phyloP scores from a whole-genome alignment of 2,329 filamentous ascomycete species.

The Coleophoma cylindrospora region DNA sequence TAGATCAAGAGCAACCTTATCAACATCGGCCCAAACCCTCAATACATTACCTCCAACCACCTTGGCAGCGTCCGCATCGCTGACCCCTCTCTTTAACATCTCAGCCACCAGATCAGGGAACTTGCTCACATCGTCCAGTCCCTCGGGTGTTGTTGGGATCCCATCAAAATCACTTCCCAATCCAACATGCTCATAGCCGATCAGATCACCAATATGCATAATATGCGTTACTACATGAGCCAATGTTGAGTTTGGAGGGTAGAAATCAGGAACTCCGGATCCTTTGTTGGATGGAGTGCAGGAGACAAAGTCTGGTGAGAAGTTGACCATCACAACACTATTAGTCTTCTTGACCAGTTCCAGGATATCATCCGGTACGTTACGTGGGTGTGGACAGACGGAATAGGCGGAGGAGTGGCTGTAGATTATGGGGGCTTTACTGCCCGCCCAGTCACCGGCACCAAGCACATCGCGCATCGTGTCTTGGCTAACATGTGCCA shows the following conservation, averaged over 20 bases:
- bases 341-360: conserved; percentile 67
- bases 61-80: conserved; percentile 67
- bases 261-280: conserved; percentile 63
- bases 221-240: conserved; percentile 77
- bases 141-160: conserved; percentile 60
- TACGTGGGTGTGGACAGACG: conserved; percentile 82
- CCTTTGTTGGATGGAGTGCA: conserved; percentile 47
- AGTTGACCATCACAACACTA: conserved; percentile 88
- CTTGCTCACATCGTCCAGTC: conserved; percentile 80
- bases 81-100: conserved; percentile 67
- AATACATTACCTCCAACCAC: conserved; percentile 77
- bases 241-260: conserved; percentile 66
- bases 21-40: conserved; percentile 78
- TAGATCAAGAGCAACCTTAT: conserved; percentile 63
- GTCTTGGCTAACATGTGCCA: conserved; percentile 72
- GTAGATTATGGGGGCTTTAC: conserved; percentile 79
- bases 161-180: conserved; percentile 89
- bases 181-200: conserved; percentile 85
- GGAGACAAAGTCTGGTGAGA: conserved; percentile 75
- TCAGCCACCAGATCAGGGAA: conserved; percentile 76
- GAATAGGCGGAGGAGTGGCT: conserved; percentile 79
- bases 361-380: conserved; percentile 82
- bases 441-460: conserved; percentile 62
- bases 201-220: conserved; percentile 71
- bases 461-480: conserved; percentile 83